phyloP scores from a whole-genome alignment of 345 rosid species.

The Ceriops tagal region DNA sequence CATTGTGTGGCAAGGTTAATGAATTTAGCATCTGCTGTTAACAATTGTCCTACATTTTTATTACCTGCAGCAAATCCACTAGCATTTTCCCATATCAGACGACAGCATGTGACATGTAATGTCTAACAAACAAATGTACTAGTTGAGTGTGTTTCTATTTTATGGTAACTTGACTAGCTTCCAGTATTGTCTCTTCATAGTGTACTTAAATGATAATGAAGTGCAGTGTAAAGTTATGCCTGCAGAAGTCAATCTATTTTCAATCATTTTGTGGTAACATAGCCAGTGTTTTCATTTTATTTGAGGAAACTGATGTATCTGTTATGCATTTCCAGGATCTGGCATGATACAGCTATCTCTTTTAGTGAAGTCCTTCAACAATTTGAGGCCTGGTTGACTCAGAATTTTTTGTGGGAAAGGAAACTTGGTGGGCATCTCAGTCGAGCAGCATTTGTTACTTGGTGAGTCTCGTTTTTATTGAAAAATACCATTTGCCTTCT shows the following conservation, averaged over 20 bases:
- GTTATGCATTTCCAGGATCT: constrained; percentile 54
- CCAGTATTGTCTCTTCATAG: too few species aligned
- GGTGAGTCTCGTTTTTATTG: constrained; percentile 43
- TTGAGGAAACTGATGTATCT: neutral
- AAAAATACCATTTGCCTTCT: neutral
- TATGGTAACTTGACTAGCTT: too few species aligned
- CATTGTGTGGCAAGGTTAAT: neutral
- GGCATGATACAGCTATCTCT: constrained; percentile 93
- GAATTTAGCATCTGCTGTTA: neutral
- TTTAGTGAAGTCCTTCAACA: constrained; percentile 69
- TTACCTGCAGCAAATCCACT: neutral
- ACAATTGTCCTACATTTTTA: neutral
- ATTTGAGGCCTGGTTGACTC: constrained; percentile 80
- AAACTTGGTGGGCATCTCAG: constrained; percentile 47
- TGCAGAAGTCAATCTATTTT: too few species aligned
- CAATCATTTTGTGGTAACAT: too few species aligned
- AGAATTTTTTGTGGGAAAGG: constrained; percentile 58
- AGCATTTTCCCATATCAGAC: too few species aligned
- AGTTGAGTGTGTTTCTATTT: too few species aligned
- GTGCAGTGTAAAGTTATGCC: too few species aligned
- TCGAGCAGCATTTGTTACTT: constrained; percentile 80
- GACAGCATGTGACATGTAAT: too few species aligned
- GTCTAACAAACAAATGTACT: too few species aligned
- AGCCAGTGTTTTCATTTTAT: too few species aligned
- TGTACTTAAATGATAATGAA: too few species aligned